These are phyloP conservation scores for Saraca asoca DNA, from an alignment of 331 rosid species.

Conservation along the genomic window DNA sequence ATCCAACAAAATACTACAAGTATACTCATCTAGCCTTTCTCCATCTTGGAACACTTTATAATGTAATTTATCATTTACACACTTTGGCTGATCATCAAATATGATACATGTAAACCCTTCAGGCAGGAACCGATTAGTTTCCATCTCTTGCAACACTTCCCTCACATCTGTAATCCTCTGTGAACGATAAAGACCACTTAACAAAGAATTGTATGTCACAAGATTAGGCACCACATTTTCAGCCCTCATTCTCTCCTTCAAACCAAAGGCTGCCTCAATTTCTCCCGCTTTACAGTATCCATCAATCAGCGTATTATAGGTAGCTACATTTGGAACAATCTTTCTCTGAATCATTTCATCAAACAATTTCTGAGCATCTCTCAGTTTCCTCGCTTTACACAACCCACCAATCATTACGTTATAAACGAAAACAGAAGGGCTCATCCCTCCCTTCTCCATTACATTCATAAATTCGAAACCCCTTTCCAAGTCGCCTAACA, in stretches of 20 bases:
- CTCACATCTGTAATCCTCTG: slow-evolving; percentile 57
- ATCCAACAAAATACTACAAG: slow-evolving; percentile 56
- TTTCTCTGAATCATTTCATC: slow-evolving; percentile 60
- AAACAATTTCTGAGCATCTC: slow-evolving; percentile 62
- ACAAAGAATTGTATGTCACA: slow-evolving; percentile 68
- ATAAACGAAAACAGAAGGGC: slow-evolving; percentile 48
- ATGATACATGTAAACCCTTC: slow-evolving; percentile 52
- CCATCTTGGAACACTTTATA: slow-evolving; percentile 44
- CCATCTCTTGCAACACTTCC: slow-evolving; percentile 66
- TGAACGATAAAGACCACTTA: slow-evolving; percentile 59
- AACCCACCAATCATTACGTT: slow-evolving; percentile 54
- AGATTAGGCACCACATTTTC: slow-evolving; percentile 51
- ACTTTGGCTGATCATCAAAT: slow-evolving; percentile 48
- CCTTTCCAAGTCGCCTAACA: slow-evolving; percentile 53
- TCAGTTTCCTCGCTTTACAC: slow-evolving; percentile 49
- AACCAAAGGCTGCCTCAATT: slow-evolving; percentile 57
- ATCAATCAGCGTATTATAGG: slow-evolving; percentile 63
- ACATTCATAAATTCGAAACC: slow-evolving; percentile 41
- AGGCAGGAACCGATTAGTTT: slow-evolving; percentile 52
- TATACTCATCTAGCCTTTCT: slow-evolving; percentile 44
- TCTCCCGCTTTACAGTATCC: slow-evolving; percentile 70
- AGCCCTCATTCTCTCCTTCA: slow-evolving; percentile 63
- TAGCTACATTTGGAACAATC: slow-evolving; percentile 51
- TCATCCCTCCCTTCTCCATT: slow-evolving; percentile 51
- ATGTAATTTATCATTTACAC: slow-evolving; percentile 39